Evolutionary conservation across 805 yeast genomes (phyloP), one percentile per base, ranked within the genome.

Genomic region (Isabelozyma rhagii): DNA sequence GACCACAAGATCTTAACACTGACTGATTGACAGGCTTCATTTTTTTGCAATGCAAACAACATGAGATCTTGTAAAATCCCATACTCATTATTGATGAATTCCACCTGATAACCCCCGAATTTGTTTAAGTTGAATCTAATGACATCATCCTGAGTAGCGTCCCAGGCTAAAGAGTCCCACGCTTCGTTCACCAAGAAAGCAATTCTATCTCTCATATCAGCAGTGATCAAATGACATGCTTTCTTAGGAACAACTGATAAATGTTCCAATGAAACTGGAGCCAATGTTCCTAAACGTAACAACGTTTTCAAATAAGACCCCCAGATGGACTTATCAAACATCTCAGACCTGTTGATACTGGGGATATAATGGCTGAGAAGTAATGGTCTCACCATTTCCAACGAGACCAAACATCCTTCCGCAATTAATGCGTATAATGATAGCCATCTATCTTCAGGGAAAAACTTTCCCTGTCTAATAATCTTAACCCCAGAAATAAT

Each of bases 131-230:
- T 85, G 67, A 85, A 89, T 53, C 89, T 68, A 3, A 61, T 66
- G 28, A 69, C 60, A 54, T 83, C 87, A 29, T 79, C 84, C 15
- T 76, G 75, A 21, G 78, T 64, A 3, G 83, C 77, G 10, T 79
- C 80, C 81, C 84, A 78, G 15, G 90, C 94, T 46, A 90, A 72
- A 10, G 78, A 69, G 52, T 84, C 84, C 97, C 97, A 90, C n/a
- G 82, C 75, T 47, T 75, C 78, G 49, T 76, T 72, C 10, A 89
- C 56, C 42, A 88, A 64, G 11, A 54, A 55, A 0, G 90, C 81
- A 42, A 85, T 77, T 52, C 85, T 71, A 10, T 76, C 75, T 53
- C 96, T 77, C 54, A 88, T 68, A 57, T 81, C 83, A 9, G 83
- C 84, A 0, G 89, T 77, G 41, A 89, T 80, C 47, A 74, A 74